phyloP scores from a whole-genome alignment of 768 basidiomycete genomes.

The Fomitopsis serialis region DNA sequence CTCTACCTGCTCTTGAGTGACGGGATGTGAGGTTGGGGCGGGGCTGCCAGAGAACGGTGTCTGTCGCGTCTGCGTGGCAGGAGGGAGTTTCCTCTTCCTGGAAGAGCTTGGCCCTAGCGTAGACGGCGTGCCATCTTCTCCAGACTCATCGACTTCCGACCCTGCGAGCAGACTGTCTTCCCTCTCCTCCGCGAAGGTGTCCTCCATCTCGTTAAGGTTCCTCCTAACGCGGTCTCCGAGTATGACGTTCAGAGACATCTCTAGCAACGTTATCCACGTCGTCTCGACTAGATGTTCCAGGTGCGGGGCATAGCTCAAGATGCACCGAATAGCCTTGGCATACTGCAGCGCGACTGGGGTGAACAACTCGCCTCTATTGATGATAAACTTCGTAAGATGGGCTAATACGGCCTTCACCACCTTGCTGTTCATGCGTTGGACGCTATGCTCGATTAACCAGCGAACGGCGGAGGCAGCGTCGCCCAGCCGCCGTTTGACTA shows the following conservation, averaged over 20 bases:
- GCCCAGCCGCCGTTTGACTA: constrained; percentile 53
- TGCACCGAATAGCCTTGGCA: constrained; percentile 63
- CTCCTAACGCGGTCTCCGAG: constrained; percentile 51
- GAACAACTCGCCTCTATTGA: constrained; percentile 48
- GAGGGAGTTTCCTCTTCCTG: constrained; percentile 3
- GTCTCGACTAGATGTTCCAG: constrained; percentile 65
- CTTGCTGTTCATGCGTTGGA: constrained; percentile 48
- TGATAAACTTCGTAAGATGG: constrained; percentile 60
- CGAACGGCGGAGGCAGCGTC: constrained; percentile 66
- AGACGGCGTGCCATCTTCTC: background rate
- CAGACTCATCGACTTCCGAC: constrained; percentile 24
- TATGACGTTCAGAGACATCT: constrained; percentile 73
- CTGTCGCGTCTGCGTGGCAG: background rate
- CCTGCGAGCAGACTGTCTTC: constrained; percentile 26
- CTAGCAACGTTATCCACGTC: constrained; percentile 64
- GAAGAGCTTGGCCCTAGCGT: background rate
- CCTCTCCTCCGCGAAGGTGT: constrained; percentile 20
- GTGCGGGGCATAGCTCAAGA: constrained; percentile 69
- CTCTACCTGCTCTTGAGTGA: constrained; percentile 61
- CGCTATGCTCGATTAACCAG: constrained; percentile 64
- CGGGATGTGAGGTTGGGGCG: constrained; percentile 15
- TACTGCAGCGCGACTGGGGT: constrained; percentile 72
- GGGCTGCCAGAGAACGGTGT: constrained; percentile 5
- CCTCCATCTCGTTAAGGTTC: constrained; percentile 27
- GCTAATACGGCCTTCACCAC: constrained; percentile 52